These are phyloP conservation scores for Boletus vinaceobasis DNA, from an alignment of 768 basidiomycete genomes.

Conservation along the genomic window DNA sequence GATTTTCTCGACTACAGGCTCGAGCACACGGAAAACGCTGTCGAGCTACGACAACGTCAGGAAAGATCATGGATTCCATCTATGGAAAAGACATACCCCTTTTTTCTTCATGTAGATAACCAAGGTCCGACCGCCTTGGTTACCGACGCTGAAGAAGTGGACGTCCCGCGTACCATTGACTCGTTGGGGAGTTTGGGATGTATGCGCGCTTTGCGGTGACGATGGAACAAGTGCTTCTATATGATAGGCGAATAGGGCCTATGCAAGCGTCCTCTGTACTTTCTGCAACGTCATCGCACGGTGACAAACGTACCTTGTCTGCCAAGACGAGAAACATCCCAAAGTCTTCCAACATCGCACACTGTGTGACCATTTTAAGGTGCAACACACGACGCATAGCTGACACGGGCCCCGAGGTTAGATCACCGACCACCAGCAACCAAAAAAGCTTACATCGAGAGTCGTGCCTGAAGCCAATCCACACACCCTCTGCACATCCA, in stretches of 20 bases:
- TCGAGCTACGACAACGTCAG: conserved; percentile 49
- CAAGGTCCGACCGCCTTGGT: conserved; percentile 79
- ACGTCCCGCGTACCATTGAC: conserved; percentile 90
- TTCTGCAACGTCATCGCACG: neutral
- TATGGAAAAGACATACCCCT: conserved; percentile 45
- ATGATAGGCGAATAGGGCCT: conserved; percentile 90
- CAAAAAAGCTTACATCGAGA: conserved; percentile 56
- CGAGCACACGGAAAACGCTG: conserved; percentile 95
- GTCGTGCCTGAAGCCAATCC: conserved; percentile 91
- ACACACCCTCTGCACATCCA: conserved; percentile 93
- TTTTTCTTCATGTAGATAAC: conserved; percentile 97
- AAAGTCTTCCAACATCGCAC: conserved; percentile 94
- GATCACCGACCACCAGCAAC: neutral
- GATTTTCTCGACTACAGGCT: conserved; percentile 90
- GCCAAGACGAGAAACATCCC: conserved; percentile 94
- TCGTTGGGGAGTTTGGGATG: conserved; percentile 82
- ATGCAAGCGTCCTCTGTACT: neutral
- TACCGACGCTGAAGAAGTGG: conserved; percentile 93
- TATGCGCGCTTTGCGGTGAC: conserved; percentile 61
- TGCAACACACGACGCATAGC: conserved; percentile 93
- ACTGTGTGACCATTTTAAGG: conserved; percentile 90
- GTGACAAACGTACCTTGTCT: conserved; percentile 59
- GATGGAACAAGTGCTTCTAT: conserved; percentile 96
- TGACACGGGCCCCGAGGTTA: conserved; percentile 29
- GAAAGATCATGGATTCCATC: conserved; percentile 5